Evolutionary conservation across 1,284 basidiomycete species (phyloP), one percentile per base, ranked within the genome.

Genomic region (Taiwanofungus camphoratus): DNA sequence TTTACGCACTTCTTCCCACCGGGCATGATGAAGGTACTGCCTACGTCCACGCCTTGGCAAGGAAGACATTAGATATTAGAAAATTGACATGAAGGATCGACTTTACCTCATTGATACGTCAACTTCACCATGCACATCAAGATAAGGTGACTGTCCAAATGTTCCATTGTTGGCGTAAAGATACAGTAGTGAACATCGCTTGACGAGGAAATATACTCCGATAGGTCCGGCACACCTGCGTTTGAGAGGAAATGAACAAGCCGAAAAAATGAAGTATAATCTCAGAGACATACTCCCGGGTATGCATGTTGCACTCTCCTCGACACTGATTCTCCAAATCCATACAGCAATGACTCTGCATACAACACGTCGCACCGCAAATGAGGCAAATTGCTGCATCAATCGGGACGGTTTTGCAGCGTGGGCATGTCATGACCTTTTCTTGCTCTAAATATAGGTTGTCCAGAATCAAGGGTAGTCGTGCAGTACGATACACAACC

Each of bases 231-330:
- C 91, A 55, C 95, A 99, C 49, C 93, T 96, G 49, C 1, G 42
- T 30, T 37, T 9, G n/a, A 18, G 32, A 7, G 24, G 6, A 46
- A 27, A 41, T 22, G 44, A 52, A 40, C 13, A 2, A 16, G 6
- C 37, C n/a, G 12, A 4, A 7, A 9, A 12, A 13, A 6, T 1
- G 8, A 8, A 27, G 13, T 30, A 40, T 36, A 11, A 32, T 26
- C n/a, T n/a, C 24, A 11, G 6, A 13, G 3, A 81, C 92, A 65
- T 62, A 96, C 89, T 90, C 86, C 73, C 92, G 76, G 52, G 87
- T 88, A 63, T 99, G 96, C 70, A 90, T 80, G 63, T 98, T 99
- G 65, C 95, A 98, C 62, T 99, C 96, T 26, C 82, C 68, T 70
- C 88, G 64, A 46, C 79, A 64, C 41, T 76, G 68, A 32, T 69